A percentile compares a stretch with the other conserved stretches of the same genome.
Evolutionary conservation across 2,329 filamentous ascomycete species (phyloP).

Genomic region (Hypoxylon sp.): DNA sequence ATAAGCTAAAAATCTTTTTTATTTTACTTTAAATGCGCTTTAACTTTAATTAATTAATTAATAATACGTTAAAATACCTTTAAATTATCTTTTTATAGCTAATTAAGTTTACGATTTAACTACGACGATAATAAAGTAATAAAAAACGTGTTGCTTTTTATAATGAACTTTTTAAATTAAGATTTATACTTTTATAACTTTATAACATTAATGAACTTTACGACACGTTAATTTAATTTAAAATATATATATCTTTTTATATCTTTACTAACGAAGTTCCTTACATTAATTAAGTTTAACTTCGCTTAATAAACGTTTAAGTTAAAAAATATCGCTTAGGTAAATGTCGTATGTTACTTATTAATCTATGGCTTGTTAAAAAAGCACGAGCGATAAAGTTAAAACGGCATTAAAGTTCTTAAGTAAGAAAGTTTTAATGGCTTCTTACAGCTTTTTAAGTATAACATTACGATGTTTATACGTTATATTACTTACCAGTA

Average conservation of each 20-base stretch:
- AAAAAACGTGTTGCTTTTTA: conserved; percentile 80
- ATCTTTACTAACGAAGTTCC: conserved; percentile 89
- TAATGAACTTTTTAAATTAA: conserved; percentile 84
- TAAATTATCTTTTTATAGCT: conserved; percentile 78
- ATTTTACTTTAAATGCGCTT: conserved; percentile 75
- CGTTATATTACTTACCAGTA: conserved; percentile 86
- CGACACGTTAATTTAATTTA: conserved; percentile 38
- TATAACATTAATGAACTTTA: conserved; percentile 88
- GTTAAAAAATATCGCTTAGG: conserved; percentile 55
- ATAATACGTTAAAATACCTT: conserved; percentile 76
- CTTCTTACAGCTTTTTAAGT: conserved; percentile 87
- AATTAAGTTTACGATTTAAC: conserved; percentile 71
- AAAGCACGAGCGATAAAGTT: conserved; percentile 89
- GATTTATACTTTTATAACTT: conserved; percentile 91
- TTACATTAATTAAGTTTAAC: conserved; percentile 93
- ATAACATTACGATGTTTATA: conserved; percentile 90
- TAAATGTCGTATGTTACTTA: conserved; percentile 64
- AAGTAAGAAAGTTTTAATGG: conserved; percentile 85
- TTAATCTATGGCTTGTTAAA: conserved; percentile 98
- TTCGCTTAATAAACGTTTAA: conserved; percentile 72
- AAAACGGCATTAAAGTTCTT: conserved; percentile 92
- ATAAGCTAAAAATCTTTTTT: conserved; percentile 77
- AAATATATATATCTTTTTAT: conserved; percentile 52
- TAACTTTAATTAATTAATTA: conserved; percentile 75
- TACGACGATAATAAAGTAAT: conserved; percentile 73